A percentile compares a stretch with the other conserved stretches of the same genome.
Conservation (phyloP, 2,329 filamentous ascomycete genomes). For the Aphanocladium album region DNA sequence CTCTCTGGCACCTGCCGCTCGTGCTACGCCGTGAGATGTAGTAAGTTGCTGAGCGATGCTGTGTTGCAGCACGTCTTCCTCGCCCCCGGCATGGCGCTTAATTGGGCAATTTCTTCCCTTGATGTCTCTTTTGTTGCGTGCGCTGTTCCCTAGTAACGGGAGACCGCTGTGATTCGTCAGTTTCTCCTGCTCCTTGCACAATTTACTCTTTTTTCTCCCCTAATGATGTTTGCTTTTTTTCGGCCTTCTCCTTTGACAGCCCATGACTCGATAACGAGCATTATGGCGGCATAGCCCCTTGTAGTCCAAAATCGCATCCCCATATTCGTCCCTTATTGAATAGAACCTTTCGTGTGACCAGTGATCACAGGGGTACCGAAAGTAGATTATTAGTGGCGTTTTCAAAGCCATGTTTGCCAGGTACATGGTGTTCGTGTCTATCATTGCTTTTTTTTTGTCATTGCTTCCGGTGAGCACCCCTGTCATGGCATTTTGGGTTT, state of each 20-base stretch:
- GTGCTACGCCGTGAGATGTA: background rate
- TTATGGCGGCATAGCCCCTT: no score
- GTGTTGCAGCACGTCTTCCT: background rate
- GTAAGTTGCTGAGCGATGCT: background rate
- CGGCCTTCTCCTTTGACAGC: background rate
- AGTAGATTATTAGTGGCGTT: background rate
- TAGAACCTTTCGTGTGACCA: background rate
- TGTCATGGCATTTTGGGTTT: background rate
- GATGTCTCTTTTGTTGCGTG: background rate
- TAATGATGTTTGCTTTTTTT: background rate
- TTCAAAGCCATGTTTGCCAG: background rate
- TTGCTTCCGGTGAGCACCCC: background rate
- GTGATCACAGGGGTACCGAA: background rate
- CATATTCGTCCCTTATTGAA: no score
- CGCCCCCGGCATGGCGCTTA: background rate
- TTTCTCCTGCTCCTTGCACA: background rate
- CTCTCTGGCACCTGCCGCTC: background rate
- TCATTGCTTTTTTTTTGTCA: background rate
- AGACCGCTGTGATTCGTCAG: background rate
- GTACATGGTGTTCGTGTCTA: background rate
- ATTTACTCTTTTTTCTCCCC: background rate
- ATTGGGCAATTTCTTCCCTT: constrained; percentile 7
- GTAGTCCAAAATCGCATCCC: no score
- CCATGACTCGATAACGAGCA: no score
- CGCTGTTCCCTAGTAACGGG: background rate